A percentile compares a stretch with the other conserved stretches of the same genome.
Conservation (phyloP, 257 asterid genomes). For the Nicotiana knightiana region DNA sequence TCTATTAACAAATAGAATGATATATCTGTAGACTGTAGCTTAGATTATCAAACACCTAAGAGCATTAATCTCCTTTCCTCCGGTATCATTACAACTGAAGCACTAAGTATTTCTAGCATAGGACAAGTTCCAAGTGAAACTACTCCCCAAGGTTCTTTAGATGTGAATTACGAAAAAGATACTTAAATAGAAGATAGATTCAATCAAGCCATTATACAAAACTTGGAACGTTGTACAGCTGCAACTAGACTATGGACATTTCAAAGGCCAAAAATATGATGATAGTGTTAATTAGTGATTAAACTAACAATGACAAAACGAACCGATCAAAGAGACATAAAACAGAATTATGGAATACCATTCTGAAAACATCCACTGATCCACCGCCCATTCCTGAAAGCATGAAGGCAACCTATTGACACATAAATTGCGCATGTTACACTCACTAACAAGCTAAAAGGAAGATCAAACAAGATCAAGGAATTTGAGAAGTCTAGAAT, state of each 20-base stretch:
- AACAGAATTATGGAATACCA: slow-evolving; percentile 31
- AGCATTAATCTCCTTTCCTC: background rate
- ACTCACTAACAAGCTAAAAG: background rate
- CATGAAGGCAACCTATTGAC: slow-evolving; percentile 83
- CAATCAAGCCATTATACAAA: background rate
- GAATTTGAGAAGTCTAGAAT: background rate
- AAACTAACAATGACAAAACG: background rate
- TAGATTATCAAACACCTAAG: background rate
- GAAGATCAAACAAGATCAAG: background rate
- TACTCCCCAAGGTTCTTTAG: background rate
- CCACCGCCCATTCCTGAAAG: slow-evolving; percentile 96
- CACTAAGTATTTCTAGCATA: background rate
- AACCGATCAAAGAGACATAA: background rate
- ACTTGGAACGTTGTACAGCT: background rate
- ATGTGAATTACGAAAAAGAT: background rate
- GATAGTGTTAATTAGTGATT: background rate
- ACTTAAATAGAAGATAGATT: background rate
- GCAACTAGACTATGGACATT: background rate
- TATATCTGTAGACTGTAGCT: too few relatives aligned
- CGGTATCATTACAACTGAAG: background rate
- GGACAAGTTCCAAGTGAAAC: background rate
- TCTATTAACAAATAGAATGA: too few relatives aligned
- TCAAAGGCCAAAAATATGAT: background rate
- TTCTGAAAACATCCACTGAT: slow-evolving; percentile 75
- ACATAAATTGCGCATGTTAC: background rate